Evolutionary conservation across 139 green algal genomes (phyloP).

Genomic region (Coelastrella sp.): DNA sequence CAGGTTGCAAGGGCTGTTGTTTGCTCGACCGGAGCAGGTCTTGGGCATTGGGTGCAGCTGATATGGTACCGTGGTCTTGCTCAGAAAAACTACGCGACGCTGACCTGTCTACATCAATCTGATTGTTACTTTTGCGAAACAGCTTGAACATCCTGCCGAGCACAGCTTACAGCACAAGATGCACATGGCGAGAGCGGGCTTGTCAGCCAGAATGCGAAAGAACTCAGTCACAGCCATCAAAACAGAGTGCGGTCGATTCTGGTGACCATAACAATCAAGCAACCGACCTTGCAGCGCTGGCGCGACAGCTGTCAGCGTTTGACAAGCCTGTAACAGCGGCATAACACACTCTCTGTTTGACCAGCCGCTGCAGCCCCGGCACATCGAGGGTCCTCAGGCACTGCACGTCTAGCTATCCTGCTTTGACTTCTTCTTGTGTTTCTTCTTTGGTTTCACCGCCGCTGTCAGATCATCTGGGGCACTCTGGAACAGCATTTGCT

Average conservation of each 20-base stretch:
- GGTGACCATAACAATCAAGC: too few relatives aligned
- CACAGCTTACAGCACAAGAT: not conserved
- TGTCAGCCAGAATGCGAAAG: not conserved
- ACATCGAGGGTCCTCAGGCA: not conserved
- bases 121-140: not conserved
- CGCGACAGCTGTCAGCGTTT: too few relatives aligned
- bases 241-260: too few relatives aligned
- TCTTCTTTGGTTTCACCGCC: constrained; percentile 33
- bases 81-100: not conserved
- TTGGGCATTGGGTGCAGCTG: not conserved
- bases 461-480: not conserved
- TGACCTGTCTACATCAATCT: not conserved
- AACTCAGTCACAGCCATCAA: too few relatives aligned
- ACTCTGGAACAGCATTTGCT: constrained; percentile 26
- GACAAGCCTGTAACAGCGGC: too few relatives aligned
- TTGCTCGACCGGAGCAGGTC: not conserved
- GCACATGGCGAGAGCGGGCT: not conserved
- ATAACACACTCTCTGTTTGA: too few relatives aligned
- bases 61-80: not conserved
- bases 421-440: constrained; percentile 36
- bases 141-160: not conserved
- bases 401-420: not conserved
- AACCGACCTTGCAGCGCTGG: too few relatives aligned
- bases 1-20: not conserved
- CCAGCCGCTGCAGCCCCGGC: too few relatives aligned